phyloP scores from a whole-genome alignment of 768 basidiomycete genomes.

The Favolaschia claudopus region DNA sequence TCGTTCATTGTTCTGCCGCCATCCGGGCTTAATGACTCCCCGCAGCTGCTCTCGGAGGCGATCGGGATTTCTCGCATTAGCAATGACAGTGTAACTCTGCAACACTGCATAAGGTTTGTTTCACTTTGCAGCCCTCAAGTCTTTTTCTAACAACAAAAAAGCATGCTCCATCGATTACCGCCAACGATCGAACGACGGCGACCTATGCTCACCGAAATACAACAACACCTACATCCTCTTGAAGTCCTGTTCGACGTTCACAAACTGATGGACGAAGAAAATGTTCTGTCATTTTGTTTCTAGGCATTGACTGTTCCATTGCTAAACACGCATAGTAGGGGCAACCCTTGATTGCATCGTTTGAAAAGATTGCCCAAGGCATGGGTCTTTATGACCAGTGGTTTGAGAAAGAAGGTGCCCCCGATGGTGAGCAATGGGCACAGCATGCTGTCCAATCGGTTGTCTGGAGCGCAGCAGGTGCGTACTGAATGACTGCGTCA shows the following conservation, averaged over 20 bases:
- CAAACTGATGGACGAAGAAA: slow-evolving; percentile 74
- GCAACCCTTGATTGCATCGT: slow-evolving; percentile 74
- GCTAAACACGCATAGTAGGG: slow-evolving; percentile 48
- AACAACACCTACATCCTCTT: slow-evolving; percentile 76
- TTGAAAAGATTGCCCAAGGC: slow-evolving; percentile 72
- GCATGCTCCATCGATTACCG: slow-evolving; percentile 77
- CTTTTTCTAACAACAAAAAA: slow-evolving; percentile 35
- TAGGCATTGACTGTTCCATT: neutral
- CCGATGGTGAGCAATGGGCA: slow-evolving; percentile 71
- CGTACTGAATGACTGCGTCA: slow-evolving; percentile 13
- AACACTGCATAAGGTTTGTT: slow-evolving; percentile 78
- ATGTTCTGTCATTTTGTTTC: slow-evolving; percentile 48
- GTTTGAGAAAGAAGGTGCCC: slow-evolving; percentile 63
- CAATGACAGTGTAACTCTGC: slow-evolving; percentile 74
- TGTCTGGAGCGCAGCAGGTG: slow-evolving; percentile 77
- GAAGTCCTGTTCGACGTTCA: slow-evolving; percentile 81
- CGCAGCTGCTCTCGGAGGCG: slow-evolving; percentile 77
- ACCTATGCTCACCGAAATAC: slow-evolving; percentile 73
- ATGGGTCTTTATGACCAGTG: slow-evolving; percentile 76
- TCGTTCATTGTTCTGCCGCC: neutral
- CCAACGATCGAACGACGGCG: slow-evolving; percentile 52
- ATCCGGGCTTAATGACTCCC: slow-evolving; percentile 10
- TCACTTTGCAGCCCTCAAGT: neutral
- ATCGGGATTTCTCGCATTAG: slow-evolving; percentile 78
- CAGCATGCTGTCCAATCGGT: slow-evolving; percentile 78